Base-by-base conservation (phyloP, 2,329 filamentous ascomycete species). In the Aspergillus ustus region DNA sequence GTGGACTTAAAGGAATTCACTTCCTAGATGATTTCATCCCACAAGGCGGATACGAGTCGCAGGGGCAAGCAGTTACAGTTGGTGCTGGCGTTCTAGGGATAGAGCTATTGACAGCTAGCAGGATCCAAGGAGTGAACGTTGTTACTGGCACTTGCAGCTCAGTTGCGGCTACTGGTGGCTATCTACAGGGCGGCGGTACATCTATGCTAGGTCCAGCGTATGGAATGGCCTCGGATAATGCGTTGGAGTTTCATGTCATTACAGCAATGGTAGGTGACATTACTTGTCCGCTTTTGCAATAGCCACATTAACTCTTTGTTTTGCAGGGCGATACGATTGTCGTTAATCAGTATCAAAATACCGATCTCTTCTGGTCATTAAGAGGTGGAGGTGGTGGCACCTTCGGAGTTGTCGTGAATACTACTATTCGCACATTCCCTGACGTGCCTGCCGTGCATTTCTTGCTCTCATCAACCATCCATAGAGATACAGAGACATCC, bases 361-460 rank as follows among this genome's bases (percentile, higher is more conserved):
- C 25, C 25, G 67, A 69, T n/a, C 66, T 69, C 19, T 69, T 68
- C 58, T 68, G 64, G 66, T 66, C 67, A 4, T 44, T 68, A 15
- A 61, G 66, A 13, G 66, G 66, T 29, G 66, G 63, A 3, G 66
- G 66, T 8, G 66, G 66, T 28, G 66, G 66, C 17, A 64, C 66
- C 8, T 69, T 65, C 28, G 65, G 65, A 17, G 63, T 69, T 3
- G 58, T 64, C 4, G 40, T 63, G 40, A 62, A 67, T 51, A 63
- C 57, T 52, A 63, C 67, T 4, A 53, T 53, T 6, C 20, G 37
- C n/a, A 25, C 37, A 8, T 53, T 43, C 7, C 20, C 37, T 2
- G 51, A 53, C 29, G 20, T 53, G 13, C 37, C 34, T 17, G 34
- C 13, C 15, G 22, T 53, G 2, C 17, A 43, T 6, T 40, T 17